Percentiles rank a stretch among this genome's conserved stretches.
These are phyloP conservation scores for Hemisphaericaspora xylanilytica DNA, from an alignment of 1,139 yeast genomes.

Conservation along the genomic window DNA sequence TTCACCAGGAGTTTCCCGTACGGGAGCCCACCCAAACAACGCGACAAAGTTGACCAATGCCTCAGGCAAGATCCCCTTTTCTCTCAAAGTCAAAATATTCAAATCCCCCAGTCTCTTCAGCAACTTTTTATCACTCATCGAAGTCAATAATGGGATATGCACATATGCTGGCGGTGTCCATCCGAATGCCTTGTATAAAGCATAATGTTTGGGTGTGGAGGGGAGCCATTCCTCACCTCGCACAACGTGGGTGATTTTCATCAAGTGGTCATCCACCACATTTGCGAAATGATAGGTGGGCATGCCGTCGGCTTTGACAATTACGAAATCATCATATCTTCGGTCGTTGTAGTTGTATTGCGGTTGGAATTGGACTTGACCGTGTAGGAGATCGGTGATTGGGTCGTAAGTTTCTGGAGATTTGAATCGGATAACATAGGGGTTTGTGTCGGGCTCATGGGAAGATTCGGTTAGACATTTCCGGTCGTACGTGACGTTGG, in stretches of 20 bases:
- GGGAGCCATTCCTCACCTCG: slow-evolving; percentile 98
- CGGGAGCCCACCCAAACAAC: slow-evolving; percentile 92
- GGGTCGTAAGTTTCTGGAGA: slow-evolving; percentile 70
- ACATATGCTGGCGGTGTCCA: slow-evolving; percentile 80
- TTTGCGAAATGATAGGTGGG: slow-evolving; percentile 98
- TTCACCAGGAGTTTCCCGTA: slow-evolving; percentile 49
- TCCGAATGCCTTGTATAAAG: slow-evolving; percentile 80
- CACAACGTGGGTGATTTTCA: slow-evolving; percentile 90
- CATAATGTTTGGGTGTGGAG: slow-evolving; percentile 92
- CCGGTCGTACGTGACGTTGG: slow-evolving; percentile 89
- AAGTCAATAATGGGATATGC: slow-evolving; percentile 88
- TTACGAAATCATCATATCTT: slow-evolving; percentile 85
- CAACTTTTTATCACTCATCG: slow-evolving; percentile 71
- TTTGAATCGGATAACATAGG: slow-evolving; percentile 55
- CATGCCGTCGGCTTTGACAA: slow-evolving; percentile 84
- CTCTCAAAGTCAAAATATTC: slow-evolving; percentile 59
- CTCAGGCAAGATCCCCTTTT: slow-evolving; percentile 74
- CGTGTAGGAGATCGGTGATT: slow-evolving; percentile 75
- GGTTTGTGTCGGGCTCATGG: slow-evolving; percentile 25
- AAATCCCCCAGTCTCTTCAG: slow-evolving; percentile 85
- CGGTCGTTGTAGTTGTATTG: slow-evolving; percentile 69
- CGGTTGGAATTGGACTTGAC: slow-evolving; percentile 71
- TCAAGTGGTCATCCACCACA: slow-evolving; percentile 89
- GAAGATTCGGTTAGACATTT: slow-evolving; percentile 45
- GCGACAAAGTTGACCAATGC: slow-evolving; percentile 86